These are phyloP conservation scores for Penicillium sp. DNA, from an alignment of 2,329 filamentous ascomycete genomes.

Conservation along the genomic window DNA sequence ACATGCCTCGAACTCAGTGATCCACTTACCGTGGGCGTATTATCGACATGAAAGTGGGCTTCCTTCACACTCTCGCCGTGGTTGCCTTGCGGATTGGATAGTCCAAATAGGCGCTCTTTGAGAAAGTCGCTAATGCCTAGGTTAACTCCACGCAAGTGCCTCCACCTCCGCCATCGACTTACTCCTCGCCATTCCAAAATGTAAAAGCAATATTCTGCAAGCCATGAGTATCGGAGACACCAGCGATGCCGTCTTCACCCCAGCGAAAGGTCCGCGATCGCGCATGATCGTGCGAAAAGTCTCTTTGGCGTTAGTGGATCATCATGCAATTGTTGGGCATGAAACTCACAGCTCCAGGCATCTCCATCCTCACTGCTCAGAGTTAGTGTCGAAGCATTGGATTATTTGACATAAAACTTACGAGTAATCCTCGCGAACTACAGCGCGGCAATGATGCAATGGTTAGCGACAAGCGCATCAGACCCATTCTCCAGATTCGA, in stretches of 20 bases:
- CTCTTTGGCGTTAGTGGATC: slow-evolving; percentile 42
- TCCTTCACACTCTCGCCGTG: slow-evolving; percentile 97
- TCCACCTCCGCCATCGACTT: slow-evolving; percentile 25
- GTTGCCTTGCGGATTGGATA: slow-evolving; percentile 94
- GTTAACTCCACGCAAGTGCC: background rate
- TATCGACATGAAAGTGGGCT: slow-evolving; percentile 92
- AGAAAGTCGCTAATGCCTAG: slow-evolving; percentile 64
- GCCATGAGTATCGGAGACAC: slow-evolving; percentile 88
- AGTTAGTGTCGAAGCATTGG: slow-evolving; percentile 10
- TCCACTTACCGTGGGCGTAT: slow-evolving; percentile 65
- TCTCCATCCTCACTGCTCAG: slow-evolving; percentile 68
- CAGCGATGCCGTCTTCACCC: slow-evolving; percentile 96
- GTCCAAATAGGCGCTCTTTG: slow-evolving; percentile 89
- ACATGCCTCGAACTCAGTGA: background rate
- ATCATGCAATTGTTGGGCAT: background rate
- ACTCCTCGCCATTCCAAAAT: slow-evolving; percentile 98
- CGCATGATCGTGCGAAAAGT: slow-evolving; percentile 91
- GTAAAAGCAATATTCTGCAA: slow-evolving; percentile 88
- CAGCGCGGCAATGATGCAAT: slow-evolving; percentile 23
- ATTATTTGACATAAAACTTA: no score
- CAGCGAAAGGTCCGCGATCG: slow-evolving; percentile 84
- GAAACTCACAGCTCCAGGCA: slow-evolving; percentile 81
- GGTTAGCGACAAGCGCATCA: slow-evolving; percentile 16
- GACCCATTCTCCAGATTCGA: slow-evolving; percentile 1
- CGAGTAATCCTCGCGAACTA: slow-evolving; percentile 88